phyloP scores from a whole-genome alignment of 1,284 basidiomycete genomes.

The Acaromyces ingoldii region DNA sequence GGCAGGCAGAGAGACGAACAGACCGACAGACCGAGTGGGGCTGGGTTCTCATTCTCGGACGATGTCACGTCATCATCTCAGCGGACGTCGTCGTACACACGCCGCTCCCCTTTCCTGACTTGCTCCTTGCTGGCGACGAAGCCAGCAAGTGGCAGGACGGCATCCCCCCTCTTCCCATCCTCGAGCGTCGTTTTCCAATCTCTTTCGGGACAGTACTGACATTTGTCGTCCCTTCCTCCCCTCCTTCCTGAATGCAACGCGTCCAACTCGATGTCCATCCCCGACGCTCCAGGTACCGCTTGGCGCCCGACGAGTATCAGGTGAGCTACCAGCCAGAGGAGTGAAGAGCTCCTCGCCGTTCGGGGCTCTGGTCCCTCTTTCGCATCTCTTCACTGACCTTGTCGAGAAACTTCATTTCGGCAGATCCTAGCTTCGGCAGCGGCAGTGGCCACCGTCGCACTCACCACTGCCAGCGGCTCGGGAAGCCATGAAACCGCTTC shows the following conservation, averaged over 20 bases:
- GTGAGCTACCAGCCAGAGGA: neutral
- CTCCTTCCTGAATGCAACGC: neutral
- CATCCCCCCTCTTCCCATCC: too few species aligned
- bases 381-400: neutral
- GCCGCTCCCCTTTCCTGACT: too few species aligned
- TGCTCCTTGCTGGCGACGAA: too few species aligned
- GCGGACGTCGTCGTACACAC: too few species aligned
- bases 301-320: neutral
- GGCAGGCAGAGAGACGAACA: too few species aligned
- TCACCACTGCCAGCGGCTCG: conserved; percentile 29
- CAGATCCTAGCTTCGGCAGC: conserved; percentile 36
- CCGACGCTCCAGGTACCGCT: neutral
- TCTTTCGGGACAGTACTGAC: too few species aligned
- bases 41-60: too few species aligned
- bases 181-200: too few species aligned
- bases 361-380: neutral
- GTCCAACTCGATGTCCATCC: neutral
- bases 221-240: too few species aligned
- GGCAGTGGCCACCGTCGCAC: conserved; percentile 38
- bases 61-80: too few species aligned
- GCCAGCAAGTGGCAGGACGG: too few species aligned
- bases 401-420: neutral
- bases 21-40: too few species aligned
- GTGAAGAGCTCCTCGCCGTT: neutral
- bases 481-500: neutral